These are phyloP conservation scores for Fomitopsis pulvina DNA, from an alignment of 768 basidiomycete species.

Conservation along the genomic window DNA sequence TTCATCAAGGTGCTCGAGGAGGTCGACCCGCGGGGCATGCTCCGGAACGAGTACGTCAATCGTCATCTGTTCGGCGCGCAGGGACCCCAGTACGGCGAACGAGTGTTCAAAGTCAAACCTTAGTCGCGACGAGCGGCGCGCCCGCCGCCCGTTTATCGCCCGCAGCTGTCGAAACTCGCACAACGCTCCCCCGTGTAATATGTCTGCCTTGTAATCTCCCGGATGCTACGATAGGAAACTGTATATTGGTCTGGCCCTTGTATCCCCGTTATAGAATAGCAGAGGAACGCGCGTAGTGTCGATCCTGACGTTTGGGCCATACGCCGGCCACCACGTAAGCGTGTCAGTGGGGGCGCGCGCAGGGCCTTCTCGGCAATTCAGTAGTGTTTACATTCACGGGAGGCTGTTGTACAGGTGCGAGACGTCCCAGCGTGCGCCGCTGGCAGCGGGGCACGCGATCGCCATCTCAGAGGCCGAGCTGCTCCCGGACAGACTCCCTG, in stretches of 20 bases:
- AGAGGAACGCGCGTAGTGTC: not conserved
- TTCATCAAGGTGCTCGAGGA: constrained; percentile 59
- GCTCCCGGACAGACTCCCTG: constrained; percentile 74
- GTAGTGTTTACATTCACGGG: not conserved
- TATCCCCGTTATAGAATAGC: not conserved
- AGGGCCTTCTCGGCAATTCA: not conserved
- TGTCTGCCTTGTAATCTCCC: not conserved
- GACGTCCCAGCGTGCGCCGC: not conserved
- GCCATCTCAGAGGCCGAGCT: constrained; percentile 61
- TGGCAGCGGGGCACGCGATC: not conserved
- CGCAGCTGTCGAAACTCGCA: not conserved
- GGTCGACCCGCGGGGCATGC: constrained; percentile 70
- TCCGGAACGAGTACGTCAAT: constrained; percentile 85
- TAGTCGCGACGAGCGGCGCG: constrained; percentile 4
- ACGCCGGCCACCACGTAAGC: too few relatives aligned
- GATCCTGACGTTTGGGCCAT: not conserved
- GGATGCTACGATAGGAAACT: not conserved
- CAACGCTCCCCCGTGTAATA: not conserved
- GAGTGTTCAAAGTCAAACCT: constrained; percentile 40
- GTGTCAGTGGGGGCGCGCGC: not conserved
- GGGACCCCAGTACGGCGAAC: constrained; percentile 30
- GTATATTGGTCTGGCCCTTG: not conserved
- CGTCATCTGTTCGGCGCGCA: constrained; percentile 75
- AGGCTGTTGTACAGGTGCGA: not conserved
- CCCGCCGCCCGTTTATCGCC: not conserved